Evolutionary conservation across 1,139 yeast genomes (phyloP).

Genomic region (Zygosaccharomyces pseudobailii): DNA sequence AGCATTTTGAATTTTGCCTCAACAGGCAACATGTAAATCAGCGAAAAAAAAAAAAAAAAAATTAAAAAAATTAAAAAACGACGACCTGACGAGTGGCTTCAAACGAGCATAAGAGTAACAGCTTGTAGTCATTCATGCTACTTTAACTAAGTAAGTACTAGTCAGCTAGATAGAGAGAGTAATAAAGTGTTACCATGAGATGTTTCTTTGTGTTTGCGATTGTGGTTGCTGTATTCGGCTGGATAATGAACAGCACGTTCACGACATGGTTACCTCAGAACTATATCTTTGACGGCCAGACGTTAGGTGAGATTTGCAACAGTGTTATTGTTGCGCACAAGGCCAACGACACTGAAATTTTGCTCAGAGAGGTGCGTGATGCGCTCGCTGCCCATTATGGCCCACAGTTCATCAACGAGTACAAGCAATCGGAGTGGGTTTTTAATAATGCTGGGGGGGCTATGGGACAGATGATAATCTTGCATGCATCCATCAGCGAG

Average conservation of each 20-base stretch:
- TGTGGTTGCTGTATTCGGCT: slow-evolving; percentile 19
- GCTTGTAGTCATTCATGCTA: neutral
- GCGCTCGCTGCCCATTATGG: slow-evolving; percentile 62
- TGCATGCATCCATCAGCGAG: slow-evolving; percentile 94
- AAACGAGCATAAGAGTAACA: neutral
- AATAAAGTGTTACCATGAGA: slow-evolving; percentile 22
- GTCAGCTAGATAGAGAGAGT: neutral
- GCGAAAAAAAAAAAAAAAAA: neutral
- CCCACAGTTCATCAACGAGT: slow-evolving; percentile 58
- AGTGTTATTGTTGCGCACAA: slow-evolving; percentile 51
- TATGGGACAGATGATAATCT: slow-evolving; percentile 93
- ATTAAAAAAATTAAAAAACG: neutral
- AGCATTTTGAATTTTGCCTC: slow-evolving; percentile 1
- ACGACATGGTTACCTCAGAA: slow-evolving; percentile 63
- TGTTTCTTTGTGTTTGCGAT: slow-evolving; percentile 21
- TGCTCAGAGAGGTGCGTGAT: slow-evolving; percentile 57
- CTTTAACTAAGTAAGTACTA: neutral
- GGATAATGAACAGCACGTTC: slow-evolving; percentile 41
- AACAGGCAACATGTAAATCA: slow-evolving; percentile 3
- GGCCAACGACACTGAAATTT: slow-evolving; percentile 25
- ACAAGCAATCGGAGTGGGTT: slow-evolving; percentile 80
- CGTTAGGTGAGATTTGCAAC: slow-evolving; percentile 46
- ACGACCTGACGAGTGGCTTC: neutral
- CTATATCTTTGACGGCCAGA: slow-evolving; percentile 48
- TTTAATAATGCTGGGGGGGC: slow-evolving; percentile 98